Base-by-base conservation (phyloP, 768 basidiomycete genomes). In the Coprinopsis strossmayeri region DNA sequence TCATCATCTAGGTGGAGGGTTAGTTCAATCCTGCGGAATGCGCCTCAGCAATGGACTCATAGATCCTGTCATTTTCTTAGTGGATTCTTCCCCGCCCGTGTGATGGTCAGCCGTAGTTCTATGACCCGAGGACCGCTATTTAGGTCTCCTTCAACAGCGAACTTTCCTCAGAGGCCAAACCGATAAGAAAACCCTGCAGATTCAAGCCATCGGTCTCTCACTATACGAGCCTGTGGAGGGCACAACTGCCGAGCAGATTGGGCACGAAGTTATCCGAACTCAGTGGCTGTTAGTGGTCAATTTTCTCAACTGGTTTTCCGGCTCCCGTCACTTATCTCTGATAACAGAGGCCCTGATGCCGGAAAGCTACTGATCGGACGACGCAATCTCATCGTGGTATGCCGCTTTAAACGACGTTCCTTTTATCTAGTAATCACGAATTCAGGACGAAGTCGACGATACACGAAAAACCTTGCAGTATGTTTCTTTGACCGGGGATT, bases 151-250 rank as follows among this genome's bases (percentile, higher is more conserved):
- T 35, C 52, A 35, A 30, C 50, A 90, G 86, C 82, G 91, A 44
- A 94, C 93, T 0, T 93, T 91, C 70, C 71, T 93, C 53, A 86
- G 87, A 60, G 77, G 82, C 60, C 65, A 77, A 15, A 72, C 78
- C 1, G 76, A 74, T 24, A 84, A 87, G 57, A 81, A 79, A 57
- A 84, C 88, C 49, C 81, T 98, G 45, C 88, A 91, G 40, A 96
- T 97, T 55, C 90, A 93, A 64, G 95, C 96, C 3, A 97, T 99
- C 55, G 94, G 96, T 1, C 79, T 99, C 26, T 94, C 92, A 3
- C 74, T 99, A 2, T 99, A 99, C 58, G 96, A 99, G 63, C 80
- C 87, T 23, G 73, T 98, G 15, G 82, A 83, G 3, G 90, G 84
- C 15, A 77, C 80, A 2, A 81, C 81, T 1, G 80, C 66, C 24